Conservation (phyloP, 202 grass and related monocot species). For the Brachypodium distachyon region DNA sequence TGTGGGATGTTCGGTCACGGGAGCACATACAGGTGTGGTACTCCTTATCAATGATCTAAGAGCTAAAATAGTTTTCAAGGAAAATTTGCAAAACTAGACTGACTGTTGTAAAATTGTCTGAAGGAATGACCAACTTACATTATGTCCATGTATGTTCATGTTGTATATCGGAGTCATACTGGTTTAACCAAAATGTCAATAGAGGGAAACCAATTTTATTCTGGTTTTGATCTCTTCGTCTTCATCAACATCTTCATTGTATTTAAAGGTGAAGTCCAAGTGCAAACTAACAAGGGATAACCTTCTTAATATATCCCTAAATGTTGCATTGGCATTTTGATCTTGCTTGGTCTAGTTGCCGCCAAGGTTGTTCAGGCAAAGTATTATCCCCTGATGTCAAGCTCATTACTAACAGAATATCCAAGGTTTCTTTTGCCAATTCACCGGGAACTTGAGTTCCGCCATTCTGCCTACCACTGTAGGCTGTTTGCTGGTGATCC, state of each 20-base stretch:
- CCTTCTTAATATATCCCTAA: background rate
- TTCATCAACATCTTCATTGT: no score
- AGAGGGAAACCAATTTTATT: background rate
- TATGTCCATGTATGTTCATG: background rate
- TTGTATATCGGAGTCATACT: background rate
- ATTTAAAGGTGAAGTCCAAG: background rate
- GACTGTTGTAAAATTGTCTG: background rate
- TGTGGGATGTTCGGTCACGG: constrained; percentile 61
- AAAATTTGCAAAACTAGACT: background rate
- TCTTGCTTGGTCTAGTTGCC: background rate
- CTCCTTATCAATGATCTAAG: background rate
- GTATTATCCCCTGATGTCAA: background rate
- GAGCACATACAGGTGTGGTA: constrained; percentile 47
- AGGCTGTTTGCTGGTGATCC: background rate
- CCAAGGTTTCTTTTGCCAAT: background rate
- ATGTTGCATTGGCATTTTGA: background rate
- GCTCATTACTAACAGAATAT: background rate
- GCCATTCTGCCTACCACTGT: background rate
- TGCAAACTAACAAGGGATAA: background rate
- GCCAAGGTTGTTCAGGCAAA: background rate
- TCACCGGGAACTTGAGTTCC: background rate
- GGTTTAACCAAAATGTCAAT: background rate
- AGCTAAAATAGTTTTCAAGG: background rate
- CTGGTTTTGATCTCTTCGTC: background rate
- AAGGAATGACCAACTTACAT: background rate